These are phyloP conservation scores for Mycosphaerella arachidis DNA, from an alignment of 2,329 filamentous ascomycete genomes.

Conservation along the genomic window DNA sequence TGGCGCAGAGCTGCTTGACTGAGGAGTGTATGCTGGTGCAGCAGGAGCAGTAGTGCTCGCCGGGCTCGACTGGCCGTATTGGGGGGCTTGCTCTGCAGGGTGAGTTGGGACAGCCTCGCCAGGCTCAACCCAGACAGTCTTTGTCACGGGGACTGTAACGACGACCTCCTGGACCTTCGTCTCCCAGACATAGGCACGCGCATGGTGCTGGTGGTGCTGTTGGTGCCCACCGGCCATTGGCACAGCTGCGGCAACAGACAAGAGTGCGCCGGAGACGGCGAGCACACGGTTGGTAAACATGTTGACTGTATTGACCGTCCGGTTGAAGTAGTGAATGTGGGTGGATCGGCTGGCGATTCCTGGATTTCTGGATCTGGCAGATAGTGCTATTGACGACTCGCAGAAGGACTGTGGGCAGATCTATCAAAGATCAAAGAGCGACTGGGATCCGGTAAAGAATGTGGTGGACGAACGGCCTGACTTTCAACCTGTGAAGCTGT, in stretches of 20 bases:
- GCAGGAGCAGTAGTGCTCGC: constrained; percentile 10
- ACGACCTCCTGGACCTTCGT: constrained; percentile 47
- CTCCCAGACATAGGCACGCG: constrained; percentile 46
- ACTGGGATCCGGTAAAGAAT: constrained; percentile 19
- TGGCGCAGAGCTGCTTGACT: constrained; percentile 4
- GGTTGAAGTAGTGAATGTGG: constrained; percentile 14
- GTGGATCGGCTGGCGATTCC: constrained; percentile 20
- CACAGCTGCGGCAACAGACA: constrained; percentile 29
- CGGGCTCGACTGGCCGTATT: background rate
- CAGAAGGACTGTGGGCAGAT: constrained; percentile 22
- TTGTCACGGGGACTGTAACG: constrained; percentile 47
- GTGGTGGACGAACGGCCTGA: constrained; percentile 21
- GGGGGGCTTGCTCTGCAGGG: constrained; percentile 14
- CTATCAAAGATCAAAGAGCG: constrained; percentile 27
- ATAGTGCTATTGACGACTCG: constrained; percentile 7
- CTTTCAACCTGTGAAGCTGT: constrained; percentile 25
- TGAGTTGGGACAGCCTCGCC: constrained; percentile 23
- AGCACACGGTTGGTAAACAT: constrained; percentile 32
- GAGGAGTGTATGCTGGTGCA: constrained; percentile 7
- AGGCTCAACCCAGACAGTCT: constrained; percentile 45
- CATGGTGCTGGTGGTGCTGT: constrained; percentile 24
- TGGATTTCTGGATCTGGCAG: constrained; percentile 3
- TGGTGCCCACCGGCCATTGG: constrained; percentile 22
- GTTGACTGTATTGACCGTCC: constrained; percentile 13
- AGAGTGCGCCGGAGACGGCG: constrained; percentile 29